A percentile compares a stretch with the other conserved stretches of the same genome.
Evolutionary conservation across 495 filamentous ascomycete species (phyloP).

Genomic region (Penicillium atrosanguineum): DNA sequence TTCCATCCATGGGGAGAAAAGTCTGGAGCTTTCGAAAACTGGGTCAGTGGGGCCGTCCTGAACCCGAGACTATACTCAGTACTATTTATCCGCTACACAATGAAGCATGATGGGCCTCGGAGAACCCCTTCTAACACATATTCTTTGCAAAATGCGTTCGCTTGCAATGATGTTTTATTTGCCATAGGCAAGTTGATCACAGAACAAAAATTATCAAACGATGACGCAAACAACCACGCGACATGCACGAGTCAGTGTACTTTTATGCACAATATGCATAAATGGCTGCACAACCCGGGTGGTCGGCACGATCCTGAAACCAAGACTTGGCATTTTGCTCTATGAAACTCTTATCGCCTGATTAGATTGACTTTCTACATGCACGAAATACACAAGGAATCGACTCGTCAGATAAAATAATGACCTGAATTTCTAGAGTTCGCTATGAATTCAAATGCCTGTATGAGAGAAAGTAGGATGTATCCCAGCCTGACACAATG

Average conservation of each 20-base stretch:
- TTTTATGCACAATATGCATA: too few relatives aligned
- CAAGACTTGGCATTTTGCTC: too few relatives aligned
- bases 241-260: too few relatives aligned
- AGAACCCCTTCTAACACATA: not conserved
- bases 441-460: too few relatives aligned
- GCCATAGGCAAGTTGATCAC: not conserved
- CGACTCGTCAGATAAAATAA: conserved; percentile 3
- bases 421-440: too few relatives aligned
- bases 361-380: too few relatives aligned
- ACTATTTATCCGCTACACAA: not conserved
- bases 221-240: too few relatives aligned
- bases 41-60: not conserved
- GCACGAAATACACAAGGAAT: not conserved
- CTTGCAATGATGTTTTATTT: not conserved
- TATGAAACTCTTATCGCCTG: too few relatives aligned
- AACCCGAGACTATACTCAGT: not conserved
- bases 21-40: not conserved
- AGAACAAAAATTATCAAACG: too few relatives aligned
- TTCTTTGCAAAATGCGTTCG: not conserved
- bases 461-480: too few relatives aligned
- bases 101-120: not conserved
- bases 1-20: not conserved
- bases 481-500: not conserved
- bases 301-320: too few relatives aligned
- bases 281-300: too few relatives aligned